Evolutionary conservation across 2,329 filamentous ascomycete species (phyloP), one percentile per base, ranked within the genome.

Genomic region (Neofusicoccum umdonicola): DNA sequence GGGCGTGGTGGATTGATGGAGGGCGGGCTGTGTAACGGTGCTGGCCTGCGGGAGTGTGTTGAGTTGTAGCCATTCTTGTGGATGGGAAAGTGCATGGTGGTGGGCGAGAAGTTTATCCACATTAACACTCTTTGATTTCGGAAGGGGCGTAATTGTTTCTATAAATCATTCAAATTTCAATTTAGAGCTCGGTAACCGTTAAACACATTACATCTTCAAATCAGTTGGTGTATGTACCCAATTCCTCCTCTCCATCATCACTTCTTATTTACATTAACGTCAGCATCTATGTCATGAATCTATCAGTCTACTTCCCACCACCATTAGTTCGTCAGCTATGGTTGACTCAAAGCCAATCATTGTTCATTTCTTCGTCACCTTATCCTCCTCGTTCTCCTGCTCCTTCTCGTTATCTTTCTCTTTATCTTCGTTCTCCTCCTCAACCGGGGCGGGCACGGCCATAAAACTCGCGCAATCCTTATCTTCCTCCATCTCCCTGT

Each of bases 391-490:
- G 8, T 42, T 39, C 5, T 17, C 27, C 35, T 31, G n/a, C 9
- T 48, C 45, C 34, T 44, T 35, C 42, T 45, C 58, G 15, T 31
- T 48, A 8, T 37, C 17, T 15, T 11, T 61, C n/a, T 47, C 34
- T 45, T 48, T 50, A 7, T 62, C 60, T 37, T 52, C 45, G 8
- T 31, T 51, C 19, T 62, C 60, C 2, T 51, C 47, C 60, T 51
- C 60, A 6, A 63, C 60, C 39, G 47, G 50, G 39, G 37, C 60
- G 17, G 45, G 60, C 39, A 51, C 60, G 9, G 27, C 60, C 42
- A 51, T 42, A 17, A 45, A 54, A 42, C 39, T 31, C 12, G 47
- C 61, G 27, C 50, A 37, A 4, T 63, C 50, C 51, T 57, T 57
- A 8, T 63, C 62, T 5, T 63, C 50, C 0, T 63, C 60, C 47